A percentile compares a stretch with the other conserved stretches of the same genome.
These are phyloP conservation scores for Epichloe amarillans DNA, from an alignment of 2,329 filamentous ascomycete species.

Conservation along the genomic window DNA sequence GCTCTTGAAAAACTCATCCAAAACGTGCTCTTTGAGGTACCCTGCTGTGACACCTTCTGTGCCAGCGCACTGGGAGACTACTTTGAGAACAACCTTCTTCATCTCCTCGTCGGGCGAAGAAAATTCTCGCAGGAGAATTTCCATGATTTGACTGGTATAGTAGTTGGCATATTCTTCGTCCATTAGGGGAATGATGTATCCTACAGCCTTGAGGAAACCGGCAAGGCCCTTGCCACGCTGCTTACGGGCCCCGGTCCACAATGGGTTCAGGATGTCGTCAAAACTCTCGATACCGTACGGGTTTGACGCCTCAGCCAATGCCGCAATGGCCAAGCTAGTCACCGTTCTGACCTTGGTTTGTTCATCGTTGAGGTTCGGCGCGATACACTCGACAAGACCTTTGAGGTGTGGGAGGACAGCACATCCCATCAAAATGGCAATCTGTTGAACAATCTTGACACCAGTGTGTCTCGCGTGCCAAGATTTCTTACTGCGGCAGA, in stretches of 20 bases:
- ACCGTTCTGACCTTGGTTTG: constrained; percentile 97
- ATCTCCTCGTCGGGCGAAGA: constrained; percentile 97
- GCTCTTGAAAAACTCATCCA: constrained; percentile 95
- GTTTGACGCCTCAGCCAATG: constrained; percentile 88
- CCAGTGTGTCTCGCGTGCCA: constrained; percentile 97
- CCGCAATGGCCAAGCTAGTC: constrained; percentile 86
- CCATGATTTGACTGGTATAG: constrained; percentile 98
- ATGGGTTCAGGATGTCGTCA: constrained; percentile 89
- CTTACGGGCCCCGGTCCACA: constrained; percentile 93
- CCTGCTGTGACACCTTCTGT: constrained; percentile 90
- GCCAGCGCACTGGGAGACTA: constrained; percentile 87
- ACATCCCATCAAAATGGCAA: constrained; percentile 97
- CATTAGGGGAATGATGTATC: constrained; percentile 97
- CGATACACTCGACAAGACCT: constrained; percentile 91
- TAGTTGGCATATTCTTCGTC: constrained; percentile 99
- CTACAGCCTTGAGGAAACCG: constrained; percentile 92
- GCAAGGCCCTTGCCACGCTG: constrained; percentile 93
- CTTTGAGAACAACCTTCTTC: constrained; percentile 98
- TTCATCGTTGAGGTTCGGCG: constrained; percentile 89
- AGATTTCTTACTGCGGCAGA: constrained; percentile 96
- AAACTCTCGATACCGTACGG: constrained; percentile 99
- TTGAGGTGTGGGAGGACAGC: constrained; percentile 92
- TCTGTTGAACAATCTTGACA: constrained; percentile 98
- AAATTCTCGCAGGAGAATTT: constrained; percentile 91
- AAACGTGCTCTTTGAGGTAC: constrained; percentile 88